Evolutionary conservation across 768 basidiomycete species (phyloP).

Genomic region (Lentinula sp.): DNA sequence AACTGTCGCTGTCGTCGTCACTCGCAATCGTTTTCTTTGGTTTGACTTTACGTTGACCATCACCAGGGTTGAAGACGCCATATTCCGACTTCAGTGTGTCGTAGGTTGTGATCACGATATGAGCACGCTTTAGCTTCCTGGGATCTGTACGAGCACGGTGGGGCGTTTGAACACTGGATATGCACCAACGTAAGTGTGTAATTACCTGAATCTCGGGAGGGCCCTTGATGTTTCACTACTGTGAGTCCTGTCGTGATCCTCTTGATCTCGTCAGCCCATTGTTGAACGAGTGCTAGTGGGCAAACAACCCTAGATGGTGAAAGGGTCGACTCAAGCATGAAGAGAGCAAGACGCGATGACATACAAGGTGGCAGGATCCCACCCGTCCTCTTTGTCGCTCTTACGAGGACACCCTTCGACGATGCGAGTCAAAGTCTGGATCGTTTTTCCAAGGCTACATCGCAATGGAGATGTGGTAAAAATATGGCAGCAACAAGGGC

Average conservation of each 20-base stretch:
- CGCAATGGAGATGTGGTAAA: neutral
- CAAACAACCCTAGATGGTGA: slow-evolving; percentile 63
- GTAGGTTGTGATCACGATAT: slow-evolving; percentile 87
- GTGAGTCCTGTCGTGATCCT: slow-evolving; percentile 62
- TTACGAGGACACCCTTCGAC: slow-evolving; percentile 72
- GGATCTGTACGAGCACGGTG: slow-evolving; percentile 39
- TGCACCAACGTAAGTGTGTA: neutral
- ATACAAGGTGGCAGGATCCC: slow-evolving; percentile 65
- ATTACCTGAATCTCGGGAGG: slow-evolving; percentile 23
- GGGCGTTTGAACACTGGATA: neutral
- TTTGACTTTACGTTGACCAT: slow-evolving; percentile 17
- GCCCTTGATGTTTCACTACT: slow-evolving; percentile 73
- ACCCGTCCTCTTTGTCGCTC: slow-evolving; percentile 67
- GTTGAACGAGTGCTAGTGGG: slow-evolving; percentile 80
- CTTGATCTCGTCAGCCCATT: slow-evolving; percentile 85
- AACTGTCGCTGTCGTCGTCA: slow-evolving; percentile 28
- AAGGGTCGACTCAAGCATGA: neutral
- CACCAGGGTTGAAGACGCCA: slow-evolving; percentile 20
- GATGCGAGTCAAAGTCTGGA: slow-evolving; percentile 85
- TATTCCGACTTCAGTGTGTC: slow-evolving; percentile 79
- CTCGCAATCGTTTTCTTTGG: slow-evolving; percentile 29
- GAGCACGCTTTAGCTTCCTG: slow-evolving; percentile 39
- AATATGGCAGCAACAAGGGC: slow-evolving; percentile 10
- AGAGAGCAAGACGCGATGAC: slow-evolving; percentile 16
- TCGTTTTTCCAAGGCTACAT: slow-evolving; percentile 76